Evolutionary conservation across 805 yeast species (phyloP), one percentile per base, ranked within the genome.

Genomic region (Kluyveromyces lactis): DNA sequence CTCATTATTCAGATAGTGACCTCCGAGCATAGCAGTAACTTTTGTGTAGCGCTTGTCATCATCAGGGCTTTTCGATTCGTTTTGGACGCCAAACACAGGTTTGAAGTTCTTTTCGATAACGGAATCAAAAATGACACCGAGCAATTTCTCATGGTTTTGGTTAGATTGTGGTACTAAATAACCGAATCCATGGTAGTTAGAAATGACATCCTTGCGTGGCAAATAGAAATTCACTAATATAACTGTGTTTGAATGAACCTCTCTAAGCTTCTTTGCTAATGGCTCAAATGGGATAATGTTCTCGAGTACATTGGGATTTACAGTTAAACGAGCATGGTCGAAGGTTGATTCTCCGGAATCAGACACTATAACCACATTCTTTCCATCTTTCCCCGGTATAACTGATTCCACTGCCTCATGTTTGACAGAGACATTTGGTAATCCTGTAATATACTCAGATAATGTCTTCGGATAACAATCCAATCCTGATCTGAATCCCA

Each of bases 91-190:
- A 18, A 50, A 47, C 11, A 69, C 43, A 1, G 63, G 62, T 15
- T 51, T 49, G 30, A 73, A 61, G 37, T 77, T 72, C 47, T 73
- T 71, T 52, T 84, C 92, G 17, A 86, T 75, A 40, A 86, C 86
- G 1, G 95, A 85, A 58, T 90, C 97, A 62, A 81, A 90, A 15
- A 92, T 86, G 4, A 86, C 86, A 2, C 98, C 98, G 23, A 90
- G 65, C 12, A 87, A 62, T 15, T 73, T 67, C 35, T 76, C 77
- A 3, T 71, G 67, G 46, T 79, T 78, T 4, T 48, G 36, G 31
- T 56, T 53, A 3, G 62, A 49, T 39, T 56, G 50, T 6, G 98
- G 98, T 8, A 89, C 82, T 34, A 90, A 69, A 50, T 82, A 86
- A 1, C 98, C 98, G 68, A 90, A 90, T 28, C 97, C 95, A 42